phyloP scores from a whole-genome alignment of 345 rosid genomes.

The Melastoma malabathricum region DNA sequence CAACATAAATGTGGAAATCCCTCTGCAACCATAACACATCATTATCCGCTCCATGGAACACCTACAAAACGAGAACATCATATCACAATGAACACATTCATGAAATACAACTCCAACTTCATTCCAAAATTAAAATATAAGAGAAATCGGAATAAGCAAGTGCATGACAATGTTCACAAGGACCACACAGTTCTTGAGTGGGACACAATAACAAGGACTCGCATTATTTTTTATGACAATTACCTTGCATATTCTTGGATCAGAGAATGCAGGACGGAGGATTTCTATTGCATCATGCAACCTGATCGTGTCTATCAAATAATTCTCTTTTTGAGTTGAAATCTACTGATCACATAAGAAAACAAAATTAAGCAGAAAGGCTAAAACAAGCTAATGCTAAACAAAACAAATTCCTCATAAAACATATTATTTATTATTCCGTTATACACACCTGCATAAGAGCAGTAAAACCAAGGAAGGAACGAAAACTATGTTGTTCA shows the following conservation, averaged over 20 bases:
- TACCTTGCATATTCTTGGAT: conserved; percentile 80
- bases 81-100: neutral
- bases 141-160: no score
- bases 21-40: conserved; percentile 93
- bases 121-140: no score
- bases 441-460: conserved; percentile 48
- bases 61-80: conserved; percentile 26
- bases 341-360: conserved; percentile 26
- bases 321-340: conserved; percentile 51
- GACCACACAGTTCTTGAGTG: neutral
- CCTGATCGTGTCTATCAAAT: conserved; percentile 64
- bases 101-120: no score
- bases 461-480: conserved; percentile 84
- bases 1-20: conserved; percentile 85
- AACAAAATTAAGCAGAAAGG: neutral
- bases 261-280: conserved; percentile 59
- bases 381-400: neutral
- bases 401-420: no score
- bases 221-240: neutral
- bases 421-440: neutral
- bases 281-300: conserved; percentile 65
- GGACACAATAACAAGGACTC: neutral
- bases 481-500: conserved; percentile 77
- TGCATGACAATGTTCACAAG: neutral
- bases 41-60: conserved; percentile 94